Percentiles rank a stretch among this genome's conserved stretches.
Evolutionary conservation across 805 yeast species (phyloP).

Genomic region (Candida krabiensis): DNA sequence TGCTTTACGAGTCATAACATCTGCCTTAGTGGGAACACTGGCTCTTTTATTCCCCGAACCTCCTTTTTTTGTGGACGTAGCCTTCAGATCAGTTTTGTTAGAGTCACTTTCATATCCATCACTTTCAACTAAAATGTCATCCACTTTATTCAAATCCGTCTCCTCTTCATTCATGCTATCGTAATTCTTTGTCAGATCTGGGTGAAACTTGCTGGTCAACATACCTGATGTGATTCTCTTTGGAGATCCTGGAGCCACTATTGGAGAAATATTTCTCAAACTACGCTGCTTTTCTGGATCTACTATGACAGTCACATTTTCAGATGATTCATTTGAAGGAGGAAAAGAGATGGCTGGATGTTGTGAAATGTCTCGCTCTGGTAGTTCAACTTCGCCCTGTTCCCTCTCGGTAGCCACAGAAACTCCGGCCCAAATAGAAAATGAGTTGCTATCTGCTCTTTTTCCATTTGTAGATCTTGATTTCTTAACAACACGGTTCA

Average conservation of each 20-base stretch:
- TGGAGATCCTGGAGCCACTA: conserved; percentile 35
- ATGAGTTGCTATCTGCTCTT: conserved; percentile 3
- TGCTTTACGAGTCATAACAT: conserved; percentile 20
- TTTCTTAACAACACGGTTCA: neutral
- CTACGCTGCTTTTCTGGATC: conserved; percentile 27
- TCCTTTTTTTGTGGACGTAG: conserved; percentile 1
- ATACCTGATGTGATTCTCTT: conserved; percentile 39
- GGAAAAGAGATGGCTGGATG: conserved; percentile 18
- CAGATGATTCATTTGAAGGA: conserved; percentile 19
- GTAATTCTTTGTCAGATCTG: conserved; percentile 33
- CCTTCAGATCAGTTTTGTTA: conserved; percentile 5
- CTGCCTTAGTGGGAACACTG: conserved; percentile 33
- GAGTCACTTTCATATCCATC: conserved; percentile 26
- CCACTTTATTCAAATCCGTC: conserved; percentile 9
- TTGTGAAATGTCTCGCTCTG: conserved; percentile 3
- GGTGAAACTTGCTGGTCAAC: conserved; percentile 30
- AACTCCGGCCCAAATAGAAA: conserved; percentile 24
- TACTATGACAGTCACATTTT: conserved; percentile 20
- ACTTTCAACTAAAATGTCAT: conserved; percentile 16
- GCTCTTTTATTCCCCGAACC: conserved; percentile 20
- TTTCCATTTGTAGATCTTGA: neutral
- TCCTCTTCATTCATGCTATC: conserved; percentile 22
- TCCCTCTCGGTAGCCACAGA: conserved; percentile 1
- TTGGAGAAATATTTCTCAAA: conserved; percentile 30
- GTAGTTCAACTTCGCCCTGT: conserved; percentile 3